Conservation (phyloP, 352 stramenopile species). For the Phytopythium montanum region DNA sequence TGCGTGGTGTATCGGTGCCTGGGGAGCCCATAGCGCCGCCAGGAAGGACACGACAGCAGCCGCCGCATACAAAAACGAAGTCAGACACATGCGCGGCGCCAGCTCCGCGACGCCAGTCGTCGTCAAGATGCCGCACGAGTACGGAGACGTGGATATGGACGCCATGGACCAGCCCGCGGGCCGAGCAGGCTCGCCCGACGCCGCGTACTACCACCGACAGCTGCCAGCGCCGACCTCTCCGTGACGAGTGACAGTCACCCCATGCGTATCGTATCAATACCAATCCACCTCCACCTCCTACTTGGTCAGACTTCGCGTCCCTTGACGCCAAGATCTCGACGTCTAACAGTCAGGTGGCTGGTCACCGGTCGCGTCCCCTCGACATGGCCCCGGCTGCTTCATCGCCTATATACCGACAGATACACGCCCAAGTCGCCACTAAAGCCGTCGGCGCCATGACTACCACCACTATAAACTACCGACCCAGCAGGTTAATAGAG, state of each 20-base stretch:
- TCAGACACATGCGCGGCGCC: background rate
- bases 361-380: no score
- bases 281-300: background rate
- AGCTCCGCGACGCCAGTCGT: constrained; percentile 2
- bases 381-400: no score
- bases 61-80: background rate
- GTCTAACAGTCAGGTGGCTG: no score
- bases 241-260: background rate
- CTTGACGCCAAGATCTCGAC: no score
- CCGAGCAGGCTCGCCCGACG: background rate
- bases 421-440: no score
- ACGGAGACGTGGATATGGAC: constrained; percentile 5
- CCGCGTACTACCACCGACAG: background rate
- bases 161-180: background rate
- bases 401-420: no score
- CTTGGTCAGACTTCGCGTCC: background rate
- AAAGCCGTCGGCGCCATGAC: no score
- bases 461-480: no score
- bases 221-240: background rate
- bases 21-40: background rate
- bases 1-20: constrained; percentile 24
- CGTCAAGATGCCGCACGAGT: constrained; percentile 3
- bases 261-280: constrained; percentile 1
- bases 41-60: background rate
- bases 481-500: no score